Base-by-base conservation (phyloP, 2,329 filamentous ascomycete genomes). In the Boeremia lycopersici region DNA sequence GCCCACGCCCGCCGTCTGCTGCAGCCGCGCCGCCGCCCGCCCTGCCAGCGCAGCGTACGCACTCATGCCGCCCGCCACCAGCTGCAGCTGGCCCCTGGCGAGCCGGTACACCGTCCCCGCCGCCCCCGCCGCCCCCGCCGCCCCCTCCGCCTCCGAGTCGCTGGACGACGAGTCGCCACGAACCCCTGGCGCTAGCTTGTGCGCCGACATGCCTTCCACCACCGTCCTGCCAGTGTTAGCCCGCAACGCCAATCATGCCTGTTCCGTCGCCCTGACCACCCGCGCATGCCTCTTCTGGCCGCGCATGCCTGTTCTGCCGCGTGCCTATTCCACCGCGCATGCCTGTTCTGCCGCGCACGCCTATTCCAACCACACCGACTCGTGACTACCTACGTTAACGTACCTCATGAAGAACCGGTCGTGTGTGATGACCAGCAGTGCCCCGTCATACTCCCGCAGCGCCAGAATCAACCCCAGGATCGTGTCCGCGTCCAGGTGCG, bases 401-500 rank as follows among this genome's bases (percentile, higher is more conserved):
- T 64, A 73, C 40, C 87, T 82, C 76, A 95, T 83, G 65, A 96
- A 88, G 81, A 89, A 96, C 29, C 91, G 81, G 71, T 96, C 91
- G 77, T 96, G 91, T 31, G 86, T 91, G 4, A 95, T 87, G 5
- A 95, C 76, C 34, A 96, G 76, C 4, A 95, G 82, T 0, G 90
- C 90, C 0, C 91, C 91, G 50, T 86, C 82, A 81, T 89, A 96
- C 2, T 76, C 76, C 12, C 82, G 80, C 59, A 96, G 72, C 2
- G 88, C 88, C 23, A 84, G 80, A 0, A 88, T 81, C 49, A 96
- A 75, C 2, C 89, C 89, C 7, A 85, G 83, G 23, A 93, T 89
- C 0, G 89, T 93, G 74, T 95, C 86, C 58, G 89, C 90, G 70
- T 96, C 91, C 35, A 96, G 80, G 77, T 96, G 91, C 1, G 91